These are phyloP conservation scores for Penicillium verhagenii DNA, from an alignment of 495 filamentous ascomycete genomes.

Conservation along the genomic window DNA sequence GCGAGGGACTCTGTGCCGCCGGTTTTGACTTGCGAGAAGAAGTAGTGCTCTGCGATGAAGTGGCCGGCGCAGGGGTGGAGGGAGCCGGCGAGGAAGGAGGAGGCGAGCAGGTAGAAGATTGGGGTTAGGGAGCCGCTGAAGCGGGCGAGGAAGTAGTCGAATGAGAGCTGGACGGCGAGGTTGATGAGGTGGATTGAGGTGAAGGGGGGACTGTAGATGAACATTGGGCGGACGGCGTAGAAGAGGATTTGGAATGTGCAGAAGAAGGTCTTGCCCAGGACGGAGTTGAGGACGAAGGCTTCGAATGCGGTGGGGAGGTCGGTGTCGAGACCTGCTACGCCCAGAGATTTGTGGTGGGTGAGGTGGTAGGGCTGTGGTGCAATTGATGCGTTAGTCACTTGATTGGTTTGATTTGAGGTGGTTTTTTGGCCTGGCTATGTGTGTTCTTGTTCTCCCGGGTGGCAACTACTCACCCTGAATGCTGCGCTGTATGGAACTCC, in stretches of 20 bases:
- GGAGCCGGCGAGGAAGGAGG: slow-evolving; percentile 88
- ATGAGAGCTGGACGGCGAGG: slow-evolving; percentile 68
- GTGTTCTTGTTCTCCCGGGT: neutral
- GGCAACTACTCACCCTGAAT: slow-evolving; percentile 65
- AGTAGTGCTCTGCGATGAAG: slow-evolving; percentile 99
- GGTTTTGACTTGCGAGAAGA: slow-evolving; percentile 70
- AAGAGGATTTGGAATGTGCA: slow-evolving; percentile 99
- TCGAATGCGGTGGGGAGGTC: slow-evolving; percentile 92
- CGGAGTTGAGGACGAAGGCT: slow-evolving; percentile 91
- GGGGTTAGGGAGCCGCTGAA: slow-evolving; percentile 51
- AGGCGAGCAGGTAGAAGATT: slow-evolving; percentile 77
- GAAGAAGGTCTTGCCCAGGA: slow-evolving; percentile 98
- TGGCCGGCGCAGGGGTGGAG: slow-evolving; percentile 95
- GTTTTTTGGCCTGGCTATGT: too few species aligned
- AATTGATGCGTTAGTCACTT: slow-evolving; percentile 9
- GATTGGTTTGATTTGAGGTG: neutral
- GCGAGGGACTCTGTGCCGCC: slow-evolving; percentile 56
- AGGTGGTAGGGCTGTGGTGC: slow-evolving; percentile 84
- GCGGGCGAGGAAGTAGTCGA: slow-evolving; percentile 70
- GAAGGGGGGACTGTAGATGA: slow-evolving; percentile 85
- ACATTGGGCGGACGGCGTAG: slow-evolving; percentile 97
- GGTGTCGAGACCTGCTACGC: slow-evolving; percentile 93
- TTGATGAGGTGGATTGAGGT: slow-evolving; percentile 85
- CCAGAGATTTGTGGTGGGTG: slow-evolving; percentile 98
- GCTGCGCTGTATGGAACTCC: slow-evolving; percentile 94